A percentile compares a stretch with the other conserved stretches of the same genome.
Evolutionary conservation across 108 stramenopile species (phyloP).

Genomic region (Skeletonema costatum): DNA sequence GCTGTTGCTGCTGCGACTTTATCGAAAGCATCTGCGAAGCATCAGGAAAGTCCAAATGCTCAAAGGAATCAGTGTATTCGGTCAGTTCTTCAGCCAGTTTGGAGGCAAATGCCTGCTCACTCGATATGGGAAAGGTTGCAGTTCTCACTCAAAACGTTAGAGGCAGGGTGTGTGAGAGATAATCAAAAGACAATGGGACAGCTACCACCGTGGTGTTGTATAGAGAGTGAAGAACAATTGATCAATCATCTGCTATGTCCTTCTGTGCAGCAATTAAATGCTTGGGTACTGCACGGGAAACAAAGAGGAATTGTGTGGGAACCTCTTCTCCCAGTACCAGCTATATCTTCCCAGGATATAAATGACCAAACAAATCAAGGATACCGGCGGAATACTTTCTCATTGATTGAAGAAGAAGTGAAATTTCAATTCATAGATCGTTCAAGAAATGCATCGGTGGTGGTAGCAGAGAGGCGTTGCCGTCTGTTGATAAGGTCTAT

Average conservation of each 20-base stretch:
- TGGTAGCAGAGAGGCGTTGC: neutral
- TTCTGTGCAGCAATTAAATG: conserved; percentile 27
- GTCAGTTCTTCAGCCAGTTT: conserved; percentile 23
- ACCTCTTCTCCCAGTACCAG: conserved; percentile 36
- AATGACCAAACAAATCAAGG: conserved; percentile 13
- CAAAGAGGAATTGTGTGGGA: conserved; percentile 23
- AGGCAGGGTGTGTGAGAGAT: conserved; percentile 38
- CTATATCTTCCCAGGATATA: conserved; percentile 6
- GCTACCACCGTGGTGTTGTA: neutral
- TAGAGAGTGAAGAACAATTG: neutral
- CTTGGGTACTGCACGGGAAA: conserved; percentile 15
- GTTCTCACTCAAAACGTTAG: conserved; percentile 41
- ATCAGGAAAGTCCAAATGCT: neutral
- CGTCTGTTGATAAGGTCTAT: conserved; percentile 13
- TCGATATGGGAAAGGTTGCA: conserved; percentile 69
- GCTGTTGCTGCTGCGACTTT: neutral
- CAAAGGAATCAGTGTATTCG: conserved; percentile 24
- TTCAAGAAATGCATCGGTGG: conserved; percentile 18
- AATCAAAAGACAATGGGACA: neutral
- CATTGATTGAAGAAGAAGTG: conserved; percentile 26
- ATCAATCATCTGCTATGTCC: conserved; percentile 16
- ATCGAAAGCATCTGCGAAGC: neutral
- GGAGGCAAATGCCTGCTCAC: conserved; percentile 61
- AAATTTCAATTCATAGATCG: conserved; percentile 43
- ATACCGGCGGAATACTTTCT: conserved; percentile 10